These are phyloP conservation scores for Pseudonitzschia pungens DNA, from an alignment of 108 stramenopile species.

Conservation along the genomic window DNA sequence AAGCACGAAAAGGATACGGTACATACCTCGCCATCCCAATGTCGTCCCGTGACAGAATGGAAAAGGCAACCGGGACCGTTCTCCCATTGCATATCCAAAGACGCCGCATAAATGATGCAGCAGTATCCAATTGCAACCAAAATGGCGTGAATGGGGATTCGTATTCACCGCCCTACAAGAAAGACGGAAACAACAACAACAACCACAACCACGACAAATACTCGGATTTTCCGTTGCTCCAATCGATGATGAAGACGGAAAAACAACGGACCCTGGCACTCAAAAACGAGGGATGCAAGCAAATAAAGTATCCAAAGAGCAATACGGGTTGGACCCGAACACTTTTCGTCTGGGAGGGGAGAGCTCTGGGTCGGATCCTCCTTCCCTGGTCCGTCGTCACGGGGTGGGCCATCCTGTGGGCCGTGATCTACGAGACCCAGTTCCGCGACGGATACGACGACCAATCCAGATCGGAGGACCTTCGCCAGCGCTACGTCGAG, in stretches of 20 bases:
- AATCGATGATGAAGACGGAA: background rate
- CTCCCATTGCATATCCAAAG: background rate
- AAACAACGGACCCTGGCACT: conserved; percentile 7
- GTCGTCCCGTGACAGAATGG: background rate
- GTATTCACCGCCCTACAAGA: too few species aligned
- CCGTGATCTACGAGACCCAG: conserved; percentile 15
- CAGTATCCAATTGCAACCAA: background rate
- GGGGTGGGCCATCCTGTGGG: conserved; percentile 33
- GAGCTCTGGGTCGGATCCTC: conserved; percentile 38
- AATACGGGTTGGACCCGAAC: conserved; percentile 35
- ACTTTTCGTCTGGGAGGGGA: conserved; percentile 30
- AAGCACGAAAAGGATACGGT: too few species aligned
- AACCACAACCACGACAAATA: background rate
- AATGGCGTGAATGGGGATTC: background rate
- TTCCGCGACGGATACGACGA: background rate
- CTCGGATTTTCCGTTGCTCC: background rate
- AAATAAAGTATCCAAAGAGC: conserved; percentile 33
- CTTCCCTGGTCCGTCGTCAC: conserved; percentile 21
- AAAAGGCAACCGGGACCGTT: background rate
- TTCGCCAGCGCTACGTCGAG: conserved; percentile 9
- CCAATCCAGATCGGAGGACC: background rate
- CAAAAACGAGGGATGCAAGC: conserved; percentile 26
- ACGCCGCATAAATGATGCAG: background rate
- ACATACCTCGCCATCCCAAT: background rate
- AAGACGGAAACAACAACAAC: background rate